A percentile compares a stretch with the other conserved stretches of the same genome.
Evolutionary conservation across 257 asterid species (phyloP).

Genomic region (Solanum etuberosum): DNA sequence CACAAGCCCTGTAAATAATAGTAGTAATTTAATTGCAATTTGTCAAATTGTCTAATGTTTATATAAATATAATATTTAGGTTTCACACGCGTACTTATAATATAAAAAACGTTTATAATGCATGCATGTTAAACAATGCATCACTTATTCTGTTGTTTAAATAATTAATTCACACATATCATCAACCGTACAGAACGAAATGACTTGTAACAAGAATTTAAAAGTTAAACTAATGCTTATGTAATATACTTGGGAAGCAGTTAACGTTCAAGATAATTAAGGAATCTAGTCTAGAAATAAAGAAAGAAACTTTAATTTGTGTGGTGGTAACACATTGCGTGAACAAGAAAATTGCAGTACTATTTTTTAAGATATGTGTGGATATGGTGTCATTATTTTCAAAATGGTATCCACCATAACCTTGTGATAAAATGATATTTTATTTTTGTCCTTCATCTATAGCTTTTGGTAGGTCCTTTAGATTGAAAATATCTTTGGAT

Average conservation of each 20-base stretch:
- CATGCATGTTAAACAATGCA: background rate
- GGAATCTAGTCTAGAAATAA: background rate
- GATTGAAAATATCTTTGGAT: background rate
- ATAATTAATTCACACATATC: background rate
- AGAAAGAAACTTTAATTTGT: background rate
- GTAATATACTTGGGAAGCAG: background rate
- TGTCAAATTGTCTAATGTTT: background rate
- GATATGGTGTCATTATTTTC: background rate
- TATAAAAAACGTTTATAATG: background rate
- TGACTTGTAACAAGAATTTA: background rate
- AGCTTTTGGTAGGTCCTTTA: background rate
- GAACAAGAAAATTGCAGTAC: background rate
- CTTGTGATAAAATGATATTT: background rate
- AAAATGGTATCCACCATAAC: background rate
- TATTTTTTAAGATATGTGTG: background rate
- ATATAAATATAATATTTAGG: background rate
- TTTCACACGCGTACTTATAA: background rate
- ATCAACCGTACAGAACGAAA: background rate
- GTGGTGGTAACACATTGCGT: background rate
- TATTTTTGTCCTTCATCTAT: background rate
- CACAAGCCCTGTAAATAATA: background rate
- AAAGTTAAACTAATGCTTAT: background rate
- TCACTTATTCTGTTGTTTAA: background rate
- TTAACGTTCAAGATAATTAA: background rate
- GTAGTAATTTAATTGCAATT: background rate